Base-by-base conservation (phyloP, 2,329 filamentous ascomycete species). In the Aureobasidium sp. region DNA sequence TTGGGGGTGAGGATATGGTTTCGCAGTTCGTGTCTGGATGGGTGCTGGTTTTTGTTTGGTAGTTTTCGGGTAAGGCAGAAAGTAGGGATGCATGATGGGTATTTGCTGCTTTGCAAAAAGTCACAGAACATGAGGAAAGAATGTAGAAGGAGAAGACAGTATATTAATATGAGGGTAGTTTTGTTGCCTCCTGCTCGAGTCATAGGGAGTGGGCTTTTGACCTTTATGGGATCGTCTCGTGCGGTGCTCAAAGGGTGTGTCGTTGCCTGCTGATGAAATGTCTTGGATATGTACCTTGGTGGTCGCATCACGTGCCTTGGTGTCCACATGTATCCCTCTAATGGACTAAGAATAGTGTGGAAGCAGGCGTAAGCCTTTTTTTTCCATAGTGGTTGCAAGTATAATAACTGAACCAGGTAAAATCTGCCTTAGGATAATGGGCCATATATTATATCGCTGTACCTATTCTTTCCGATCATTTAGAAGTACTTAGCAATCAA, bases 401-500 rank as follows among this genome's bases (percentile, higher is more conserved):
- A 10, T 9, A 17, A 20, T 23, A 7, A n/a, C 8, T 42, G 8
- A 20, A 20, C n/a, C 17, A n/a, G 17, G 23, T 20, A 23, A 15
- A 41, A 6, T 53, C 51, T 53, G 39, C 12, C 17, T 5, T 29
- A n/a, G 34, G 23, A n/a, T 27, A 41, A 53, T 41, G 51, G 23
- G 23, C 5, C 5, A 13, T 12, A 15, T 15, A 3, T 12, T 34
- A 34, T 12, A 8, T 34, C 7, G 9, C 12, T 9, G 6, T 34
- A 10, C 9, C 9, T 5, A 37, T 15, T 37, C 2, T 41, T 41
- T 17, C 17, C 26, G 12, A 20, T n/a, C 3, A 37, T 3, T 42
- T 55, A 57, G 27, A 46, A 44, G 17, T n/a, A 53, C 50, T 68
- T 61, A 29, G 62, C 67, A 5, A 74, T 67, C 44, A 73, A 60